Evolutionary conservation across 225 moss, liverwort and hornwort species (phyloP).

Genomic region (Sphagnum tenellum): DNA sequence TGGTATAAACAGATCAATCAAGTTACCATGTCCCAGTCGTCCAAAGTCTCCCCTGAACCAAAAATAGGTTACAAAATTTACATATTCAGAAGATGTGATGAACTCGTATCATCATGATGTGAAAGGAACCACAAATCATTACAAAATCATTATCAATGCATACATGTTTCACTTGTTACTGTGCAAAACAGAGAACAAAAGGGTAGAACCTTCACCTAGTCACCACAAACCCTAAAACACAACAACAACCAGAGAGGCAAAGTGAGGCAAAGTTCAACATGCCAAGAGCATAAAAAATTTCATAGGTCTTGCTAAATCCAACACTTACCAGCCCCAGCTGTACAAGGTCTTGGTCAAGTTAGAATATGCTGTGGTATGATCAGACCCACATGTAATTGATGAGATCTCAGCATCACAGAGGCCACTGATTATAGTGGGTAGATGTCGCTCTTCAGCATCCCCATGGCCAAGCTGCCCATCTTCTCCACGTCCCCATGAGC

Average conservation of each 20-base stretch:
- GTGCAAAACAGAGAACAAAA: too few species aligned
- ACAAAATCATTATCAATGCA: too few species aligned
- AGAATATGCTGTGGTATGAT: constrained; percentile 37
- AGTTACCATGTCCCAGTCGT: constrained; percentile 56
- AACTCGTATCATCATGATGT: neutral
- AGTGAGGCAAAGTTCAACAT: neutral
- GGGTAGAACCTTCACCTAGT: too few species aligned
- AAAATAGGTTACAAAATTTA: neutral
- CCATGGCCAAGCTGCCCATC: constrained; percentile 65
- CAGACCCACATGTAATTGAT: constrained; percentile 51
- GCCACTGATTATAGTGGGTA: constrained; percentile 32
- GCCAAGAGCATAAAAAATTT: neutral
- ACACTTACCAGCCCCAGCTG: constrained; percentile 59
- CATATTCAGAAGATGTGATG: too few species aligned
- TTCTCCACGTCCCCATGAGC: constrained; percentile 60
- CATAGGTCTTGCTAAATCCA: neutral
- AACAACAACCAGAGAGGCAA: neutral
- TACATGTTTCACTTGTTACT: too few species aligned
- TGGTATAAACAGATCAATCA: constrained; percentile 49
- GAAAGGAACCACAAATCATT: neutral
- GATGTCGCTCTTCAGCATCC: constrained; percentile 40
- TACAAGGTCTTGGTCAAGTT: constrained; percentile 40
- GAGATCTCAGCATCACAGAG: constrained; percentile 37
- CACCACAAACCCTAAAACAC: too few species aligned
- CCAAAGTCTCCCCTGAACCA: constrained; percentile 57